These are phyloP conservation scores for Globisporangium parvum DNA, from an alignment of 352 stramenopile genomes.

Conservation along the genomic window DNA sequence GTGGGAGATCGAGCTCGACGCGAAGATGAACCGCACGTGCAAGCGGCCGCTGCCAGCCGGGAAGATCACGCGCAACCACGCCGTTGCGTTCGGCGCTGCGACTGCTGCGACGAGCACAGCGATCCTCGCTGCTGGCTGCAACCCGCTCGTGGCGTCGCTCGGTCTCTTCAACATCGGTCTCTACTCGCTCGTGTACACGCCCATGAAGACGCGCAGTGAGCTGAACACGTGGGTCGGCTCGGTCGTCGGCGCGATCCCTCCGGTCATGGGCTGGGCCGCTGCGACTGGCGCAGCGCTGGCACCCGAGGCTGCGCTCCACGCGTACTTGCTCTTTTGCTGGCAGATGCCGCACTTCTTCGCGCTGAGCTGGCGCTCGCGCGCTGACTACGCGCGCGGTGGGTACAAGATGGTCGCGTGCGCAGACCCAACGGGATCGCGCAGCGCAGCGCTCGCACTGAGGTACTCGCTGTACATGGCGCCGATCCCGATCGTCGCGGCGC, in stretches of 20 bases:
- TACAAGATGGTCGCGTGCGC: constrained; percentile 95
- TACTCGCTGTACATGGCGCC: constrained; percentile 95
- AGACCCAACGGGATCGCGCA: constrained; percentile 90
- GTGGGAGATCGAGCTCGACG: constrained; percentile 93
- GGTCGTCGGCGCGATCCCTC: constrained; percentile 97
- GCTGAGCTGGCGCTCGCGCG: constrained; percentile 94
- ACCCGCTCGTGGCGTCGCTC: constrained; percentile 93
- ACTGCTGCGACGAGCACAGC: constrained; percentile 85
- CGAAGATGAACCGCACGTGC: constrained; percentile 96
- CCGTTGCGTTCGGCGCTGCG: constrained; percentile 73
- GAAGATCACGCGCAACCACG: constrained; percentile 70
- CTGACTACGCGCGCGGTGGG: constrained; percentile 87
- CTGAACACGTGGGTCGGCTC: constrained; percentile 98
- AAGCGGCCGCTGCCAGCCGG: constrained; percentile 91
- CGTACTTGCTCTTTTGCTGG: constrained; percentile 95
- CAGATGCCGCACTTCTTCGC: constrained; percentile 99
- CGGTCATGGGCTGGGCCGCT: constrained; percentile 97
- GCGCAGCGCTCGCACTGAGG: constrained; percentile 87
- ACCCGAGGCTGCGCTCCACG: constrained; percentile 69
- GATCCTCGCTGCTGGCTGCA: constrained; percentile 90
- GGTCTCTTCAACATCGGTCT: constrained; percentile 96
- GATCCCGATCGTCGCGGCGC: constrained; percentile 91
- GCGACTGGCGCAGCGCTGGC: constrained; percentile 83
- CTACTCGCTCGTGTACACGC: constrained; percentile 98
- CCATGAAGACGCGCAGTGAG: constrained; percentile 95